Evolutionary conservation across 805 yeast genomes (phyloP).

Genomic region (Hyphopichia homilentoma): DNA sequence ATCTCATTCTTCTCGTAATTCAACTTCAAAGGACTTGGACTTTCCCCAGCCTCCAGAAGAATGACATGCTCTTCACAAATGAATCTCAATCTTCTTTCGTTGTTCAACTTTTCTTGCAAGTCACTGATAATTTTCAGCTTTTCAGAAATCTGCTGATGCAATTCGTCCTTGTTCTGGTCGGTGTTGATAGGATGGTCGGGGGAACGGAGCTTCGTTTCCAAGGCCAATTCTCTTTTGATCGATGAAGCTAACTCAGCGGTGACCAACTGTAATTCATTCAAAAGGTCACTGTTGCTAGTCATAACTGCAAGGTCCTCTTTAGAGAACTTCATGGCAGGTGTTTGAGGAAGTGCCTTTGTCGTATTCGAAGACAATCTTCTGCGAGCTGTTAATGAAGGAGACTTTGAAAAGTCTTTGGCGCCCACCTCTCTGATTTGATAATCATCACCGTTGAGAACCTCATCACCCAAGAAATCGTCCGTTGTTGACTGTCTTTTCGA

Average conservation of each 20-base stretch:
- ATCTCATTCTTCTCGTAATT: constrained; percentile 55
- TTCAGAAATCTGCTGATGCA: constrained; percentile 1
- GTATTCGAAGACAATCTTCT: neutral
- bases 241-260: constrained; percentile 72
- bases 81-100: constrained; percentile 62
- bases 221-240: constrained; percentile 60
- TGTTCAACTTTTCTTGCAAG: constrained; percentile 54
- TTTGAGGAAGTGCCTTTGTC: constrained; percentile 4
- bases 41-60: constrained; percentile 47
- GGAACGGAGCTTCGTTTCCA: constrained; percentile 44
- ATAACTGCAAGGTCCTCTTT: constrained; percentile 62
- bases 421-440: too few relatives aligned
- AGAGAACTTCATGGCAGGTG: constrained; percentile 31
- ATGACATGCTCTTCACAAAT: constrained; percentile 70
- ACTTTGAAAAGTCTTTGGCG: neutral
- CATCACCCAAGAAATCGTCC: constrained; percentile 6
- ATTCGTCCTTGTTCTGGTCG: neutral
- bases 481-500: constrained; percentile 17
- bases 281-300: constrained; percentile 53
- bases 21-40: constrained; percentile 53
- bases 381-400: neutral
- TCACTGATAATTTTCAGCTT: constrained; percentile 38
- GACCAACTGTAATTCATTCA: constrained; percentile 63
- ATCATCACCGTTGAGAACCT: constrained; percentile 2
- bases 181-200: constrained; percentile 5